These are phyloP conservation scores for Neohortaea acidophila DNA, from an alignment of 495 filamentous ascomycete species.

Conservation along the genomic window DNA sequence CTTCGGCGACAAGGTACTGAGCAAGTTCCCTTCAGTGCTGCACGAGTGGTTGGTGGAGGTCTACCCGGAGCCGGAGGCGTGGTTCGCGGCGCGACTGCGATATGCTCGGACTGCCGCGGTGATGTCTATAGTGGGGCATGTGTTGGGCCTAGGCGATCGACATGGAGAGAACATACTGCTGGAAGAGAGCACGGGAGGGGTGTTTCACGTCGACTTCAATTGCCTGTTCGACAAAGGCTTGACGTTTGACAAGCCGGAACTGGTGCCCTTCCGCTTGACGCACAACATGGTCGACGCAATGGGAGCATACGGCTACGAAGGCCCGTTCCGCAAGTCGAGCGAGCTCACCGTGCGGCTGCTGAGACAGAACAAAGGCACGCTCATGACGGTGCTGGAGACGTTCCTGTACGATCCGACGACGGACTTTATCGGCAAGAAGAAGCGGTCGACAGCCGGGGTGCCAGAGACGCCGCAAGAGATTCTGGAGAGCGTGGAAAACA, in stretches of 20 bases:
- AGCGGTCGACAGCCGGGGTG: constrained; percentile 43
- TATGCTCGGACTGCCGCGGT: constrained; percentile 91
- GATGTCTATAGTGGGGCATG: constrained; percentile 94
- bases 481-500: constrained; percentile 72
- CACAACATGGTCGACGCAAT: constrained; percentile 98
- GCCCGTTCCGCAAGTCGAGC: constrained; percentile 78
- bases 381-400: constrained; percentile 93
- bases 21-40: constrained; percentile 62
- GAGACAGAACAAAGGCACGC: constrained; percentile 78
- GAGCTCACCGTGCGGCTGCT: constrained; percentile 77
- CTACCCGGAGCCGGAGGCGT: constrained; percentile 81
- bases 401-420: constrained; percentile 94
- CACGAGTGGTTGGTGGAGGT: constrained; percentile 90
- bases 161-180: constrained; percentile 96
- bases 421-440: constrained; percentile 72
- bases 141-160: constrained; percentile 89
- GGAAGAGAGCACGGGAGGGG: constrained; percentile 83
- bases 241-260: constrained; percentile 86
- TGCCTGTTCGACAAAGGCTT: constrained; percentile 98
- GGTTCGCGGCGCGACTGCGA: constrained; percentile 78
- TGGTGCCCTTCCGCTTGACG: constrained; percentile 93
- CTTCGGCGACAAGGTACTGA: constrained; percentile 51
- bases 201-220: constrained; percentile 98
- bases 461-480: constrained; percentile 80
- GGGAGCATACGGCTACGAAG: constrained; percentile 83